These are phyloP conservation scores for Rhipidocladum racemiflorum DNA, from an alignment of 176 grass and related monocot species.

Conservation along the genomic window DNA sequence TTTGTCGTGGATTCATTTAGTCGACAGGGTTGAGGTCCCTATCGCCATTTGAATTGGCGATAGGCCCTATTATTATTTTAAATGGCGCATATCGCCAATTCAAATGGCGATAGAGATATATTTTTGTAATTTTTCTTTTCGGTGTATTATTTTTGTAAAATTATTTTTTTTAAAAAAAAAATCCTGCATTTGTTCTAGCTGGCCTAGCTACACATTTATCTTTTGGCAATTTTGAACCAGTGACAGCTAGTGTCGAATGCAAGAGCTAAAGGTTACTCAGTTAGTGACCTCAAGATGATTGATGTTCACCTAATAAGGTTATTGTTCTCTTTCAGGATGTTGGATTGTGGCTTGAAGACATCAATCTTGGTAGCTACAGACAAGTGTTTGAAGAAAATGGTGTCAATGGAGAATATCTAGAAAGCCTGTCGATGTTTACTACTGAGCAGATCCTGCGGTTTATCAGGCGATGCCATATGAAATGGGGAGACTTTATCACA, in stretches of 20 bases:
- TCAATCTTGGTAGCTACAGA: slow-evolving; percentile 90
- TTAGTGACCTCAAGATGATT: not conserved
- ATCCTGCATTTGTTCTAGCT: not conserved
- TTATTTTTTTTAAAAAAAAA: too few relatives aligned
- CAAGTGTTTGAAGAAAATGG: slow-evolving; percentile 92
- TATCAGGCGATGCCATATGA: slow-evolving; percentile 99
- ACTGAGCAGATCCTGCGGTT: slow-evolving; percentile 96
- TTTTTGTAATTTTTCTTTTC: too few relatives aligned
- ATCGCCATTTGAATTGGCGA: too few relatives aligned
- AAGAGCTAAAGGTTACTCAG: not conserved
- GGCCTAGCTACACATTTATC: not conserved
- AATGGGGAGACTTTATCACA: slow-evolving; percentile 99
- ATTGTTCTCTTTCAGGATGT: slow-evolving; percentile 79
- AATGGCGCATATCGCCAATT: too few relatives aligned
- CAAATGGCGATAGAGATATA: too few relatives aligned
- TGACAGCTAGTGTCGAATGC: not conserved
- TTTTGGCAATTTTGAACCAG: not conserved
- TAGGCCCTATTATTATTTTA: too few relatives aligned
- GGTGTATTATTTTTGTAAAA: too few relatives aligned
- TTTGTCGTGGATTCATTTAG: too few relatives aligned
- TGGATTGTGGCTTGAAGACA: slow-evolving; percentile 96
- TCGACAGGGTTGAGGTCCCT: too few relatives aligned
- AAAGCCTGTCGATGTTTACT: slow-evolving; percentile 94
- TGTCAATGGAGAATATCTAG: slow-evolving; percentile 92
- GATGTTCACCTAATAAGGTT: slow-evolving; percentile 19